phyloP scores from a whole-genome alignment of 371 early-diverging fungal genomes.

The Basidiobolus meristosporus region DNA sequence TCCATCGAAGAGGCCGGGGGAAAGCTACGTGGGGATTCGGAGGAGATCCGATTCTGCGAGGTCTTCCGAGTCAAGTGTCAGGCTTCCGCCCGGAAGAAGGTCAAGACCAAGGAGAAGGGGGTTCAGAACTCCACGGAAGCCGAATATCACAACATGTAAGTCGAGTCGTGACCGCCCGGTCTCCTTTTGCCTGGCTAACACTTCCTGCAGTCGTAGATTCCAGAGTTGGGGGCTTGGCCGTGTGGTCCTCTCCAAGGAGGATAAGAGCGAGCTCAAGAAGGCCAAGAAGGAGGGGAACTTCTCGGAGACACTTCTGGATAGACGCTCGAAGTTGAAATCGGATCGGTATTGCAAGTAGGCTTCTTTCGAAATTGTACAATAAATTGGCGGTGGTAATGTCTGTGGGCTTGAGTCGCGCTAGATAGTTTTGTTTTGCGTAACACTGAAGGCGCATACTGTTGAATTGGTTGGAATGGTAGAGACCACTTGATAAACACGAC shows the following conservation, averaged over 20 bases:
- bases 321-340: slow-evolving; percentile 59
- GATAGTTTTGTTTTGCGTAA: no score
- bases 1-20: slow-evolving; percentile 32
- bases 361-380: not conserved
- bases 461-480: no score
- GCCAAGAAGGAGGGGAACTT: slow-evolving; percentile 55
- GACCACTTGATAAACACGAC: no score
- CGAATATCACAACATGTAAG: slow-evolving; percentile 23
- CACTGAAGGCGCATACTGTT: no score
- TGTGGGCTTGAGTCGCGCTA: no score
- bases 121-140: slow-evolving; percentile 14
- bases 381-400: no score
- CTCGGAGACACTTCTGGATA: slow-evolving; percentile 58
- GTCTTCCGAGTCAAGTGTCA: slow-evolving; percentile 50
- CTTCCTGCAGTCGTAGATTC: slow-evolving; percentile 32
- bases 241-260: slow-evolving; percentile 19
- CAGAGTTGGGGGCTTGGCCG: slow-evolving; percentile 43
- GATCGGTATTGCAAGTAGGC: slow-evolving; percentile 68
- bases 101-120: slow-evolving; percentile 14
- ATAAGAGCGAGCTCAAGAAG: slow-evolving; percentile 22
- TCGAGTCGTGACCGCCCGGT: not conserved
- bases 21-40: slow-evolving; percentile 40
- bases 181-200: not conserved
- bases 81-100: slow-evolving; percentile 9
- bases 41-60: slow-evolving; percentile 49